phyloP scores from a whole-genome alignment of 2,329 filamentous ascomycete species.

The Pyrenochaeta sp. region DNA sequence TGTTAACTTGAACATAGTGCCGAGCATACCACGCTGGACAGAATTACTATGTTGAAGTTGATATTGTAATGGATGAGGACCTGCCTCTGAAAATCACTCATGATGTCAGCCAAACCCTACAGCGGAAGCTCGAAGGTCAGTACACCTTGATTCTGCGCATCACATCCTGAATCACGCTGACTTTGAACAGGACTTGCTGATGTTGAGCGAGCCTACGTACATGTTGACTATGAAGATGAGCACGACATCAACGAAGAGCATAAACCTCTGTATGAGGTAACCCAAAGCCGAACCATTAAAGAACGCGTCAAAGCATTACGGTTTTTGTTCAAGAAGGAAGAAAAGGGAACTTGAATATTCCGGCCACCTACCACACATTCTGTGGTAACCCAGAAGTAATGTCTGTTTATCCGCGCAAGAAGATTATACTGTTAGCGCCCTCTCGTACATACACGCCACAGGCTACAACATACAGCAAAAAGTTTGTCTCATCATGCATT shows the following conservation, averaged over 20 bases:
- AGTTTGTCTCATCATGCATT: neutral
- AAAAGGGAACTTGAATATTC: slow-evolving; percentile 5
- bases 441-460: neutral
- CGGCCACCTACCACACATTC: no score
- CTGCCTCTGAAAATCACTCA: slow-evolving; percentile 65
- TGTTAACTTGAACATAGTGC: slow-evolving; percentile 47
- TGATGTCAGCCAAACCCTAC: slow-evolving; percentile 67
- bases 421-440: neutral
- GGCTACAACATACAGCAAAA: neutral
- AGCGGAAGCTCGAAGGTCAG: slow-evolving; percentile 67
- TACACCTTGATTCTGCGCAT: neutral
- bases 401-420: neutral
- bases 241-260: slow-evolving; percentile 52
- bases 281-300: slow-evolving; percentile 42
- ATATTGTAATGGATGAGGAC: slow-evolving; percentile 67
- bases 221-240: slow-evolving; percentile 57
- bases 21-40: slow-evolving; percentile 70
- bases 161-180: slow-evolving; percentile 11
- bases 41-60: slow-evolving; percentile 69
- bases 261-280: slow-evolving; percentile 49
- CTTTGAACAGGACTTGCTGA: slow-evolving; percentile 42
- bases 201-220: slow-evolving; percentile 58
- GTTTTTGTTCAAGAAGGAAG: slow-evolving; percentile 32
- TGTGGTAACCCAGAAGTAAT: neutral
- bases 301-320: slow-evolving; percentile 40